These are phyloP conservation scores for Setomelanomma holmii DNA, from an alignment of 2,329 filamentous ascomycete genomes.

Conservation along the genomic window DNA sequence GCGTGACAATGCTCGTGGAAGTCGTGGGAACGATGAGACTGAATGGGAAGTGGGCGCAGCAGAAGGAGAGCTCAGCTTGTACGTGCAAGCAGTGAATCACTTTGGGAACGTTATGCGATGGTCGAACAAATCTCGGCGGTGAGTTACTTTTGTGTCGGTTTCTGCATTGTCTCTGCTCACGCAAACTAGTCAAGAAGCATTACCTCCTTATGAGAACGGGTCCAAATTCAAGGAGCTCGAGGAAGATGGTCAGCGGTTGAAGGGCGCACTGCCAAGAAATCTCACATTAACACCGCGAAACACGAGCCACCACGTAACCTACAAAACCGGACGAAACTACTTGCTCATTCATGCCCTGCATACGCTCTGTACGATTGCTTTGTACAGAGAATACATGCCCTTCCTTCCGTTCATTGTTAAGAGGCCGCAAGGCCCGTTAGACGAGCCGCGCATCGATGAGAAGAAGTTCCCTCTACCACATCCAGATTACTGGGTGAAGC, in stretches of 20 bases:
- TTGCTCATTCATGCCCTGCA: conserved; percentile 72
- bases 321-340: conserved; percentile 69
- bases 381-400: conserved; percentile 73
- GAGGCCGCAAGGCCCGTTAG: conserved; percentile 64
- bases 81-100: conserved; percentile 62
- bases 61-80: conserved; percentile 58
- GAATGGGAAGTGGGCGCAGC: conserved; percentile 61
- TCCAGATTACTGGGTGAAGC: conserved; percentile 66
- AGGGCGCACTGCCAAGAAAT: conserved; percentile 61
- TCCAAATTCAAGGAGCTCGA: conserved; percentile 64
- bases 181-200: conserved; percentile 39
- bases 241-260: conserved; percentile 61
- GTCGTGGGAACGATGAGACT: conserved; percentile 46
- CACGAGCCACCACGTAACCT: conserved; percentile 70
- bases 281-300: conserved; percentile 67
- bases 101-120: conserved; percentile 64
- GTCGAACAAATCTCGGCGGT: conserved; percentile 65
- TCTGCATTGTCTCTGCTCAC: conserved; percentile 10
- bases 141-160: conserved; percentile 16
- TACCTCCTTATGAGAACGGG: conserved; percentile 66
- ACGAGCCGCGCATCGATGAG: conserved; percentile 62
- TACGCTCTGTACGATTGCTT: conserved; percentile 70
- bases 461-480: conserved; percentile 38
- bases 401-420: conserved; percentile 65
- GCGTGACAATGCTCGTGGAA: not conserved